Percentiles rank a stretch among this genome's conserved stretches.
These are phyloP conservation scores for Skeletonema menzelii DNA, from an alignment of 108 stramenopile genomes.

Conservation along the genomic window DNA sequence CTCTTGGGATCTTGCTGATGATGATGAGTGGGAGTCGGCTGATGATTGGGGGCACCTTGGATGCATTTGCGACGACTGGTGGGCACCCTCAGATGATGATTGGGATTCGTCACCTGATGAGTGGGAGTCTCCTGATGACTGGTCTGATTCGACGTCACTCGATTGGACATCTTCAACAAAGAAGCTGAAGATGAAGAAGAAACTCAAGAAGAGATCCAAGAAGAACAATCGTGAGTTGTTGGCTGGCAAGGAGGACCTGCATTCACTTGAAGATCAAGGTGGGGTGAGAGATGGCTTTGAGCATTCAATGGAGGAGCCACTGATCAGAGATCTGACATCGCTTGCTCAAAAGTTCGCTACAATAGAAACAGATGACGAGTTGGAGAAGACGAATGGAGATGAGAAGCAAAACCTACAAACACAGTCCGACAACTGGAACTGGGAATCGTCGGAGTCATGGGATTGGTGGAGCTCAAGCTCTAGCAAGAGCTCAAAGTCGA, in stretches of 20 bases:
- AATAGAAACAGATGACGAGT: not conserved
- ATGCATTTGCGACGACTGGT: constrained; percentile 1
- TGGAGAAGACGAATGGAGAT: not conserved
- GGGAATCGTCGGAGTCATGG: not conserved
- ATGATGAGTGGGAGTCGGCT: not conserved
- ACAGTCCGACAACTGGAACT: not conserved
- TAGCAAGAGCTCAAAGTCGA: not conserved
- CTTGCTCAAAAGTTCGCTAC: not conserved
- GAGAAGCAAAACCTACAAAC: not conserved
- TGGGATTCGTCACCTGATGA: not conserved
- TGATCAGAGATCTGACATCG: not conserved
- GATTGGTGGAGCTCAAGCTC: constrained; percentile 3
- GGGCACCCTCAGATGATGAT: not conserved
- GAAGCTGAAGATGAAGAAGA: not conserved
- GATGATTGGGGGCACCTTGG: not conserved
- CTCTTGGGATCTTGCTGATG: not conserved
- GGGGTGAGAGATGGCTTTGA: too few relatives aligned
- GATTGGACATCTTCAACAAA: not conserved
- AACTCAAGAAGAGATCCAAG: not conserved
- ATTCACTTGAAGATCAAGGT: not conserved
- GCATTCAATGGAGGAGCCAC: not conserved
- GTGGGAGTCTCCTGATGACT: not conserved
- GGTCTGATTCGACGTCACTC: not conserved
- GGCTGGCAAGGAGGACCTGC: not conserved
- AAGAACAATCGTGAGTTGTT: not conserved